Evolutionary conservation across 495 filamentous ascomycete genomes (phyloP), one percentile per base, ranked within the genome.

Genomic region (Filosporella fistucella): DNA sequence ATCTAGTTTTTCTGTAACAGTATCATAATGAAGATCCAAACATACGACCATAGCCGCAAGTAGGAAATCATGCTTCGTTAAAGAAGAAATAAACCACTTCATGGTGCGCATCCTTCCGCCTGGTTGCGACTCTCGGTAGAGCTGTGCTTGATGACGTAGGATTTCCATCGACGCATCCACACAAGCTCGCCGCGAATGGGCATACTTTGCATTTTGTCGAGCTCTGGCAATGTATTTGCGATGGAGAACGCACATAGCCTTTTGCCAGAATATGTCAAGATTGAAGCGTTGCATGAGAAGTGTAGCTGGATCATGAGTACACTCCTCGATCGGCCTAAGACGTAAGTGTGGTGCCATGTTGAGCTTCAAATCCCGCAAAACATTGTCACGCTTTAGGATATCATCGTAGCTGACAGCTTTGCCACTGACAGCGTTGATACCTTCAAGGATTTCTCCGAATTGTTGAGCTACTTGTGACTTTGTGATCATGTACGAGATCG

Each of bases 11-110:
- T 52, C 54, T 4, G 58, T 39, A 6, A 60, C 34, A 10, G 48
- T 30, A 45, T 78, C 73, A 52, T 68, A 72, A 48, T 78, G 72
- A 26, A 96, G 69, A 51, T 94, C 89, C 24, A 95, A 69, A 54
- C 82, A 84, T 16, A 97, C 75, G 46, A 95, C 81, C 88, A 95
- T 96, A 2, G 88, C 85, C 1, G 88, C 89, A 14, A 94, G 81
- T 12, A 95, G 67, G 56, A 91, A 95, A 55, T 97, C 91, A 20
- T 78, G 72, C 38, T 82, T 85, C 14, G 88, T 88, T 3, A 94
- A 75, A 0, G 85, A 85, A 2, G 73, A 71, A 14, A 79, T 88
- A 41, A 91, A 79, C 62, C 86, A 89, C 55, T 82, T 80, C 63
- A 88, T 82, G 17, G 74, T 74, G 45, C 84, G 77, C 32, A 91